A percentile compares a stretch with the other conserved stretches of the same genome.
Conservation (phyloP, 306 rosid species). For the Betula pendula region DNA sequence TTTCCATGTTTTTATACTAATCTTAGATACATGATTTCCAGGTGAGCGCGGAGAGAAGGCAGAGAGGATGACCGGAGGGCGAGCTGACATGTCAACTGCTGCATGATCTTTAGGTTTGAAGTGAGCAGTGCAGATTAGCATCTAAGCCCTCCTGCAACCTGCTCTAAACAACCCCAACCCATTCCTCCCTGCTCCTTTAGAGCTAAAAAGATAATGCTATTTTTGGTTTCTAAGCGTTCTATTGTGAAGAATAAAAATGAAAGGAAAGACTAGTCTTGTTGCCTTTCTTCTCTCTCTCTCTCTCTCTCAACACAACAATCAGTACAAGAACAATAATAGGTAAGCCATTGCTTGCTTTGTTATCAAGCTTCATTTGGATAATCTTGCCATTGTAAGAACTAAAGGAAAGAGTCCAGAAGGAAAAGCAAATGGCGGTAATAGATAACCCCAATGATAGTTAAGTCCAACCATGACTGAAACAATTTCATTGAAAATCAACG, state of each 20-base stretch:
- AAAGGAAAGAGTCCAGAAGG: too few relatives aligned
- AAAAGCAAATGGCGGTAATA: too few relatives aligned
- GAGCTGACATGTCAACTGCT: slow-evolving; percentile 37
- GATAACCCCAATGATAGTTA: too few relatives aligned
- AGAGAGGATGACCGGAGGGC: slow-evolving; percentile 79
- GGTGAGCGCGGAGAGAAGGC: slow-evolving; percentile 88
- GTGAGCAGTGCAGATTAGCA: neutral
- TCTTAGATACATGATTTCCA: slow-evolving; percentile 32
- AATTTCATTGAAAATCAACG: too few relatives aligned
- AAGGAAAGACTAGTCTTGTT: neutral
- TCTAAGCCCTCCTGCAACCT: neutral
- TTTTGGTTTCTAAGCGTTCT: neutral
- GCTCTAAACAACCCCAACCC: slow-evolving; percentile 2
- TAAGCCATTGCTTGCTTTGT: neutral
- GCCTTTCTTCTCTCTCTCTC: neutral
- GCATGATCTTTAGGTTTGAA: slow-evolving; percentile 22
- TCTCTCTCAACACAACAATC: neutral
- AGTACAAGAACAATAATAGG: too few relatives aligned
- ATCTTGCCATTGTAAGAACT: neutral
- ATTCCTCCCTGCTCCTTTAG: slow-evolving; percentile 11
- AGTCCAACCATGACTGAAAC: too few relatives aligned
- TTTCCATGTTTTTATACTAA: neutral
- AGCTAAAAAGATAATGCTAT: neutral
- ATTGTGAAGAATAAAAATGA: neutral
- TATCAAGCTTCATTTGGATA: neutral